Evolutionary conservation across 352 stramenopile species (phyloP).

Genomic region (Pythium aquatile): DNA sequence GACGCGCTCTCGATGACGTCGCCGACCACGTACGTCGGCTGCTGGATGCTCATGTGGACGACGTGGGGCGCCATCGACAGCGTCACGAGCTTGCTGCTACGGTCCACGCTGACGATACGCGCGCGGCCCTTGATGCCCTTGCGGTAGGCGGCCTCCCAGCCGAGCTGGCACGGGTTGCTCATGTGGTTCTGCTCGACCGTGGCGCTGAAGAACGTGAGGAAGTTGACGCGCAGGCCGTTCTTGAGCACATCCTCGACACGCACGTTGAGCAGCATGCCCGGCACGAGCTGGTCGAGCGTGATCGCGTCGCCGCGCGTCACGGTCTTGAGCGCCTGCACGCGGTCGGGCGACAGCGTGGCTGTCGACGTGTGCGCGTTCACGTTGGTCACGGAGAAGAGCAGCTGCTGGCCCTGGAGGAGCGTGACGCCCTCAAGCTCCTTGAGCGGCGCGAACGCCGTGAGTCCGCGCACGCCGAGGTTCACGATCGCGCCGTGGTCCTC

Average conservation of each 20-base stretch:
- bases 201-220: conserved; percentile 86
- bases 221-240: conserved; percentile 86
- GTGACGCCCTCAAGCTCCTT: conserved; percentile 61
- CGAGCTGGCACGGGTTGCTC: conserved; percentile 73
- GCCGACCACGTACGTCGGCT: conserved; percentile 56
- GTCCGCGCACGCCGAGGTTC: conserved; percentile 83
- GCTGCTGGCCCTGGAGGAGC: conserved; percentile 56
- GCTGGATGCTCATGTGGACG: conserved; percentile 68
- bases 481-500: conserved; percentile 95
- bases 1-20: conserved; percentile 68
- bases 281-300: conserved; percentile 86
- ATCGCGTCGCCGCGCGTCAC: conserved; percentile 83
- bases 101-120: conserved; percentile 83
- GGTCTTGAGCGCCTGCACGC: conserved; percentile 63
- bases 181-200: conserved; percentile 90
- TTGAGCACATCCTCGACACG: conserved; percentile 88
- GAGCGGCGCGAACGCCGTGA: conserved; percentile 72
- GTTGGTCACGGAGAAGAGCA: conserved; percentile 62
- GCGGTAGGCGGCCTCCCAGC: conserved; percentile 75
- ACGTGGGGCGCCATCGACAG: conserved; percentile 88
- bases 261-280: conserved; percentile 92
- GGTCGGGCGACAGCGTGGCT: conserved; percentile 63
- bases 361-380: conserved; percentile 83
- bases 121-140: conserved; percentile 84
- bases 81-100: conserved; percentile 64